These are phyloP conservation scores for Boletus smithii DNA, from an alignment of 1,284 basidiomycete genomes.

Conservation along the genomic window DNA sequence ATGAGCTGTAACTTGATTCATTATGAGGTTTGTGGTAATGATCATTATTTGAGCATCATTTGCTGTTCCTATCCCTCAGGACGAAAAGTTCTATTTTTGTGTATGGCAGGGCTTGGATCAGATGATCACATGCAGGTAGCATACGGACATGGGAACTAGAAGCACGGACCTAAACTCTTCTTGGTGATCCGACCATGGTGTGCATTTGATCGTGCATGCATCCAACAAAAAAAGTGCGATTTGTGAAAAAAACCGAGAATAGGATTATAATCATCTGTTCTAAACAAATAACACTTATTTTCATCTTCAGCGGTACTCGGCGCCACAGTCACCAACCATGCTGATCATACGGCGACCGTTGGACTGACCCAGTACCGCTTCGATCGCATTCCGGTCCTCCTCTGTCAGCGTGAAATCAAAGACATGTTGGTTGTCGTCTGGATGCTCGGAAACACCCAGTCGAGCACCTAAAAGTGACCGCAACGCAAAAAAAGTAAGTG, in stretches of 20 bases:
- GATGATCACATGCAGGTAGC: constrained; percentile 4
- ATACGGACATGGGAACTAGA: no score
- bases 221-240: neutral
- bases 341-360: constrained; percentile 60
- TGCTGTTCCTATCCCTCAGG: neutral
- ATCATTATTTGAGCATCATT: neutral
- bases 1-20: constrained; percentile 8
- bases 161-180: neutral
- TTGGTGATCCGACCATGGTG: constrained; percentile 2
- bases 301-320: constrained; percentile 62
- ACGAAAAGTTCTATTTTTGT: constrained; percentile 9
- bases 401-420: constrained; percentile 56
- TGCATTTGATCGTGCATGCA: neutral
- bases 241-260: neutral
- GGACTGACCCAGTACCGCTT: constrained; percentile 56
- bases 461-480: constrained; percentile 53
- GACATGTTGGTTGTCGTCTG: constrained; percentile 61
- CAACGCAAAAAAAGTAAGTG: constrained; percentile 2
- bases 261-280: neutral
- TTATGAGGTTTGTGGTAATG: constrained; percentile 4
- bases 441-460: constrained; percentile 72
- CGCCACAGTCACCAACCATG: constrained; percentile 76
- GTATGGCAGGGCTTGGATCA: neutral
- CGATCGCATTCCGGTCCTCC: constrained; percentile 58
- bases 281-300: neutral